phyloP scores from a whole-genome alignment of 257 asterid genomes.

The Solanum megistacrolobum region DNA sequence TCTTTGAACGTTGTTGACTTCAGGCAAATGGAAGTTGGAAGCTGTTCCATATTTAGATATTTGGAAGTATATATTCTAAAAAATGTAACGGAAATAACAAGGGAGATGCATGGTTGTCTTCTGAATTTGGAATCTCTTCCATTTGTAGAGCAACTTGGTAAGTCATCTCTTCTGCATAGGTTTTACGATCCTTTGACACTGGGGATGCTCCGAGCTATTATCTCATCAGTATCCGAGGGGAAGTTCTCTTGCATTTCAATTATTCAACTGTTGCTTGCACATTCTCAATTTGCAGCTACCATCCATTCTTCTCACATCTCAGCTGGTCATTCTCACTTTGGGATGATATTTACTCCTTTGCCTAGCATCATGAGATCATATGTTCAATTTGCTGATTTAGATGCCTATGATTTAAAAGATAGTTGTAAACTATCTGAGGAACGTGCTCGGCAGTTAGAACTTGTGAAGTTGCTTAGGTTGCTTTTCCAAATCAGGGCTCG shows the following conservation, averaged over 20 bases:
- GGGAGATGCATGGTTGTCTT: constrained; percentile 43
- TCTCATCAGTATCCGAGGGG: constrained; percentile 43
- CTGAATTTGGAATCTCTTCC: constrained; percentile 51
- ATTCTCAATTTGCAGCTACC: constrained; percentile 52
- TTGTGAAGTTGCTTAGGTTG: constrained; percentile 65
- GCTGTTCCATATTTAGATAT: constrained; percentile 38
- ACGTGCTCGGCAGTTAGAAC: constrained; percentile 42
- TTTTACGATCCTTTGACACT: constrained; percentile 63
- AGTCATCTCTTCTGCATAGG: constrained; percentile 60
- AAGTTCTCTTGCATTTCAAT: constrained; percentile 52
- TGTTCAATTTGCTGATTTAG: constrained; percentile 15
- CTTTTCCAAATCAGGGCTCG: constrained; percentile 42
- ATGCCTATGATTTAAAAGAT: constrained; percentile 20
- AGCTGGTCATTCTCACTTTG: constrained; percentile 36
- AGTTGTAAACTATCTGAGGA: constrained; percentile 16
- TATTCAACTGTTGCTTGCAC: constrained; percentile 68
- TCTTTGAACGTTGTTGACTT: constrained; percentile 20
- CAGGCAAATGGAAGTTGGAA: constrained; percentile 22
- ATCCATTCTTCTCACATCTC: constrained; percentile 34
- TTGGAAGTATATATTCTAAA: constrained; percentile 52
- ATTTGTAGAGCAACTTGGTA: constrained; percentile 51
- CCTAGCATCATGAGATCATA: constrained; percentile 50
- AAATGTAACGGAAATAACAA: constrained; percentile 40
- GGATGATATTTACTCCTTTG: constrained; percentile 56
- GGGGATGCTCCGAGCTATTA: constrained; percentile 51